Conservation (phyloP, 441 rosid genomes). For the Adansonia gregorii region DNA sequence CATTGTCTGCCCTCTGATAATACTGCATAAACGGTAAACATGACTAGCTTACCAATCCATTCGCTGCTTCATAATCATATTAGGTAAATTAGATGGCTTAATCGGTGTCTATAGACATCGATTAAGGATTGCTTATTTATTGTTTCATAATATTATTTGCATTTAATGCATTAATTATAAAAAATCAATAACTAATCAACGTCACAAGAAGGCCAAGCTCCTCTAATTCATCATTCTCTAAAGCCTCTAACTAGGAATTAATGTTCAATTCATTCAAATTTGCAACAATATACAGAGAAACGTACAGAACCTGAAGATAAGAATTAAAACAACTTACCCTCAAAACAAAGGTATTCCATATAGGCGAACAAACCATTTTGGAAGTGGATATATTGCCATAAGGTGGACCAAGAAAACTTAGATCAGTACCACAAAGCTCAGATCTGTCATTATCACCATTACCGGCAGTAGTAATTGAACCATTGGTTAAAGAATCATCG, state of each 20-base stretch:
- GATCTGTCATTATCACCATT: constrained; percentile 31
- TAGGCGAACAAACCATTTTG: constrained; percentile 60
- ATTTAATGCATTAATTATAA: no score
- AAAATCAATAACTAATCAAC: neutral
- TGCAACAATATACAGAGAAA: neutral
- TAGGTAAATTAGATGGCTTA: neutral
- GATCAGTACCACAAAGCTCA: constrained; percentile 60
- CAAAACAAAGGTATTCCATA: constrained; percentile 80
- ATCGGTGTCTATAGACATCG: no score
- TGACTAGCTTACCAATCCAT: neutral
- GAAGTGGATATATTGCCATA: constrained; percentile 70
- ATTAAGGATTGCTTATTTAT: no score
- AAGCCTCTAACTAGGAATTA: neutral
- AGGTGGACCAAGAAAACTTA: constrained; percentile 80
- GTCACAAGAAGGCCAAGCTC: neutral
- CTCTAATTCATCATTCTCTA: neutral
- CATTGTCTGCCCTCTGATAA: constrained; percentile 62
- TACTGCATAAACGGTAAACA: constrained; percentile 49
- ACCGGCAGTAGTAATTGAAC: constrained; percentile 14
- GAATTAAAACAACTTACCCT: constrained; percentile 53
- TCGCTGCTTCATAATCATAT: neutral
- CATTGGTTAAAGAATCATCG: neutral
- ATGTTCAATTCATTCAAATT: neutral
- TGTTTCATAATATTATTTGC: no score
- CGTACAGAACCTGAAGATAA: neutral